These are phyloP conservation scores for Penicillium dipodomyicola DNA, from an alignment of 495 filamentous ascomycete species.

Conservation along the genomic window DNA sequence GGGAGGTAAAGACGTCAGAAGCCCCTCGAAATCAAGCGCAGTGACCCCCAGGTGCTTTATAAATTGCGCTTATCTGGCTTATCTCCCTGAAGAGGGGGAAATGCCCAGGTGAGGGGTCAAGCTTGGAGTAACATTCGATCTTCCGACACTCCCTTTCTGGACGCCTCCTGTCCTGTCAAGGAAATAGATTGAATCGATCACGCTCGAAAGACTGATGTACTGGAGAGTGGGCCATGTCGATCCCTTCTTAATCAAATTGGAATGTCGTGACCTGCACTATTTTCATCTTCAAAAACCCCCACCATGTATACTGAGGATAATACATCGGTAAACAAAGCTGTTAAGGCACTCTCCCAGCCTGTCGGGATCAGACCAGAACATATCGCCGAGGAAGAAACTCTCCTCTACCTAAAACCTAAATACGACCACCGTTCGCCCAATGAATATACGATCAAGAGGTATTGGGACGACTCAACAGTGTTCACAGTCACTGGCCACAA, in stretches of 20 bases:
- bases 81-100: not conserved
- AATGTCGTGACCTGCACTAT: not conserved
- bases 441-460: slow-evolving; percentile 20
- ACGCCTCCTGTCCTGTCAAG: not conserved
- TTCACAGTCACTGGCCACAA: slow-evolving; percentile 23
- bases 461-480: slow-evolving; percentile 15
- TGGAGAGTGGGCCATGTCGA: not conserved
- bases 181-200: not conserved
- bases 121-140: no score
- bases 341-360: not conserved
- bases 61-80: slow-evolving; percentile 7
- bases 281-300: not conserved
- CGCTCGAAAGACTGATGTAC: not conserved
- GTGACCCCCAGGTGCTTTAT: not conserved
- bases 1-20: not conserved
- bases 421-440: slow-evolving; percentile 13
- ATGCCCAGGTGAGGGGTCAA: slow-evolving; percentile 5
- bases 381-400: slow-evolving; percentile 4
- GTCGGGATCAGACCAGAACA: slow-evolving; percentile 11
- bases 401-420: slow-evolving; percentile 20
- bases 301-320: not conserved
- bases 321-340: not conserved
- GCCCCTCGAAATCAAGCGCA: not conserved
- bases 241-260: not conserved
- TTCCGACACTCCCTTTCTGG: no score